A percentile compares a stretch with the other conserved stretches of the same genome.
Evolutionary conservation across 1,139 yeast genomes (phyloP).

Genomic region (Hyphopichia khmerensis): DNA sequence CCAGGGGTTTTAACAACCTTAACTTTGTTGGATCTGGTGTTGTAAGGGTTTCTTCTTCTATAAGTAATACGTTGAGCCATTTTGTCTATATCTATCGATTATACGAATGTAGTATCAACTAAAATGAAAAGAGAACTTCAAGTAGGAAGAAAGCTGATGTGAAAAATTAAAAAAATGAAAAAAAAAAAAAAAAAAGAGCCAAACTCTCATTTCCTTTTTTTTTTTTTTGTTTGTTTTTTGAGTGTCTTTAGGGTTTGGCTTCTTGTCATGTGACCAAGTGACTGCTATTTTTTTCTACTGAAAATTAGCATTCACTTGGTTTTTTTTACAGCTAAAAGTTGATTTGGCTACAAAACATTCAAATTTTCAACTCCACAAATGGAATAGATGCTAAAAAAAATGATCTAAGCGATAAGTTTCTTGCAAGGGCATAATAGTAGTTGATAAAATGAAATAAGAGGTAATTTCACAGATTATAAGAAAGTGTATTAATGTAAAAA

Average conservation of each 20-base stretch:
- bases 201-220: neutral
- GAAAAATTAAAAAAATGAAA: conserved; percentile 1
- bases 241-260: too few relatives aligned
- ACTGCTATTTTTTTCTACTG: neutral
- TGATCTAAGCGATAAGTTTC: too few relatives aligned
- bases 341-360: neutral
- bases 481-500: conserved; percentile 3
- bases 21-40: conserved; percentile 98
- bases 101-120: neutral
- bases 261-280: neutral
- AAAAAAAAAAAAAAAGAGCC: neutral
- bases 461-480: neutral
- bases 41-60: conserved; percentile 66
- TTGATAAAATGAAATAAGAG: too few relatives aligned
- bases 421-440: too few relatives aligned
- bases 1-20: conserved; percentile 99
- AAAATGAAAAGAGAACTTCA: neutral
- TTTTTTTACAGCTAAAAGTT: too few relatives aligned
- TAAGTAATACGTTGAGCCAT: conserved; percentile 56
- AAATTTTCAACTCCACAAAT: neutral
- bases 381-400: too few relatives aligned
- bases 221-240: neutral
- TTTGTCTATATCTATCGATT: too few relatives aligned
- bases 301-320: too few relatives aligned
- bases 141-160: too few relatives aligned